Base-by-base conservation (phyloP, 805 yeast species). In the Candida saitoana region DNA sequence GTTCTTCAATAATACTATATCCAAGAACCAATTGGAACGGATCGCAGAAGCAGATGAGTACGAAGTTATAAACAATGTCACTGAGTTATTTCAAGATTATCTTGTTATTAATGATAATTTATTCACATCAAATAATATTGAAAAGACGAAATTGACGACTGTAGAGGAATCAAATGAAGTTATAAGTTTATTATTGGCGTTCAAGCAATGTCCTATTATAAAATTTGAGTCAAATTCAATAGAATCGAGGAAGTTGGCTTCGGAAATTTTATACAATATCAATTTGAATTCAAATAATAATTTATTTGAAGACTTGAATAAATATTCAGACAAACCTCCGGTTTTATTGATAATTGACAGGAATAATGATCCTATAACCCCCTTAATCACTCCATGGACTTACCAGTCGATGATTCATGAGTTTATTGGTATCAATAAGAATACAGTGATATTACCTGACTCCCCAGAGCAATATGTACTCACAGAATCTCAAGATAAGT, bases 381-480 rank as follows among this genome's bases (percentile, higher is more conserved):
- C 99, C 1, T 71, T 93, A 22, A 65, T 93, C 38, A 79, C 84
- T 31, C 99, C 98, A 2, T 93, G 99, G 99, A 90, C 99, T 1
- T 93, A 88, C 63, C 98, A 91, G 58, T 86, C 96, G 2, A 91
- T 93, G 98, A 87, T 93, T 14, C 96, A 91, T 59, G 98, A 95
- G 59, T 74, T 89, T 17, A 68, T 93, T 22, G 96, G 91, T 2
- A 86, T 93, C 44, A 67, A 72, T 25, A 84, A 88, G 56, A 91
- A 93, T 52, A 76, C 90, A 2, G 95, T 88, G 3, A 84, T 80
- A 50, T 60, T 90, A 27, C 68, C 62, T 1, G 73, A 78, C 1
- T 76, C 84, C 1, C 79, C 75, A 19, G 71, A 64, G 42, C 65
- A 57, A 46, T 50, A 49, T 65, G 80, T 45, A 62, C 80, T 47